Percentiles rank a stretch among this genome's conserved stretches.
phyloP scores from a whole-genome alignment of 1,284 basidiomycete genomes.

The Agroathelia rolfsii region DNA sequence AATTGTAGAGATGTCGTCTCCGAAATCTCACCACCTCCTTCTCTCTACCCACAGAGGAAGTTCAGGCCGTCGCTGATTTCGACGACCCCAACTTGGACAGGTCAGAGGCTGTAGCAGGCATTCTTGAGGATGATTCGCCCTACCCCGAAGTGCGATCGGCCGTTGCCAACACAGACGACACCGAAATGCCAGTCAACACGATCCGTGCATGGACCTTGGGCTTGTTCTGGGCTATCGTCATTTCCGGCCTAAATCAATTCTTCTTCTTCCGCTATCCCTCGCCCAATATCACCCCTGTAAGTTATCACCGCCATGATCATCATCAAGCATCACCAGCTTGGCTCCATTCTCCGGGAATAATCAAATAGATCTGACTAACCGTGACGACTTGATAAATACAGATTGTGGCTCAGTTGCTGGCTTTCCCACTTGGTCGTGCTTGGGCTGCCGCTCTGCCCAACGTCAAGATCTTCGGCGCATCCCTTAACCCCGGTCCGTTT shows the following conservation, averaged over 20 bases:
- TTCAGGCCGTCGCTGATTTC: too few species aligned
- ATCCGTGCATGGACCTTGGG: constrained; percentile 45
- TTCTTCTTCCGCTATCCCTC: constrained; percentile 44
- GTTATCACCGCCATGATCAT: constrained; percentile 7
- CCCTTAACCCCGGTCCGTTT: constrained; percentile 39
- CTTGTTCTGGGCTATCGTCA: constrained; percentile 37
- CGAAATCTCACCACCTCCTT: too few species aligned
- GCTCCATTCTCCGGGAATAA: background rate
- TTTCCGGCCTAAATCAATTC: constrained; percentile 44
- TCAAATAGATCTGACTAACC: too few species aligned
- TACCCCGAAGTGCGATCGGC: constrained; percentile 55
- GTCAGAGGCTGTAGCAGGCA: constrained; percentile 1
- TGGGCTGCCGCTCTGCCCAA: constrained; percentile 30
- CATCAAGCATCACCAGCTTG: background rate
- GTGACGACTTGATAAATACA: constrained; percentile 9
- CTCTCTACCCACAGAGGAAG: too few species aligned
- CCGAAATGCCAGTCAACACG: constrained; percentile 42
- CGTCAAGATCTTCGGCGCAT: constrained; percentile 31
- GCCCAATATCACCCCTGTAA: constrained; percentile 24
- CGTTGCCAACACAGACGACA: constrained; percentile 48
- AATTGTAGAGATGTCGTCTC: too few species aligned
- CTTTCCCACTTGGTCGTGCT: constrained; percentile 35
- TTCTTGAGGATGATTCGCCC: constrained; percentile 38
- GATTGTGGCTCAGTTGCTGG: constrained; percentile 37
- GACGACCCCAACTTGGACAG: constrained; percentile 8